Evolutionary conservation across 2,329 filamentous ascomycete genomes (phyloP), one percentile per base, ranked within the genome.

Genomic region (Arthrocladium fulminans): DNA sequence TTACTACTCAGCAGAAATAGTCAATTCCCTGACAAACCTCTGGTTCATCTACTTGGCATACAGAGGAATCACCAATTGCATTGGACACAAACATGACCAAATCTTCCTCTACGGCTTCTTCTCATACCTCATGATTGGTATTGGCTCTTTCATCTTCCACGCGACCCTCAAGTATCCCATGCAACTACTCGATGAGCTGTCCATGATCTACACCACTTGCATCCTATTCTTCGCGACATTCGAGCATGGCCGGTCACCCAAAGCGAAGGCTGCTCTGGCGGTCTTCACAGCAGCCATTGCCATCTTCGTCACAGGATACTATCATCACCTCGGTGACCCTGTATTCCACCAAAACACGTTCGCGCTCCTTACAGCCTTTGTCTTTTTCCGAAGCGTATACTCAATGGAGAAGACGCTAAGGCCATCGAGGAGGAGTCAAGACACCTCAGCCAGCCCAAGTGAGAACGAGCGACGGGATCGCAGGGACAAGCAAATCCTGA

Each of bases 341-440:
- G 71, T 79, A 1, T 92, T 92, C 64, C 87, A 92, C 66, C 86
- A 92, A 62, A 81, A 80, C 51, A 82, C 81, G 3, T 92, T 88
- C 58, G 84, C 80, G 1, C 61, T 84, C 3, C 68, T 92, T 27
- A 92, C 86, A 1, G 74, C 74, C 3, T 70, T 80, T 25, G 79
- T 89, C 20, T 73, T 90, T 17, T 70, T 84, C 45, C 79, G 84
- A 24, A 83, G 80, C 58, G 82, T 89, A 72, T 86, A 80, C 61
- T 77, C 85, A 19, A 89, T 89, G 83, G 82, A 86, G 57, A 64
- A 73, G 43, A 77, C 74, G 25, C 68, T 84, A 30, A 72, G 81
- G 10, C 80, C 80, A 9, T 73, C 68, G 8, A 72, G 75, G 71
- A 59, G 79, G 67, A 51, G 69, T 60, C 54, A 65, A 70, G 51